These are phyloP conservation scores for Tolypocladium cylindrosporum DNA, from an alignment of 2,329 filamentous ascomycete genomes.

Conservation along the genomic window DNA sequence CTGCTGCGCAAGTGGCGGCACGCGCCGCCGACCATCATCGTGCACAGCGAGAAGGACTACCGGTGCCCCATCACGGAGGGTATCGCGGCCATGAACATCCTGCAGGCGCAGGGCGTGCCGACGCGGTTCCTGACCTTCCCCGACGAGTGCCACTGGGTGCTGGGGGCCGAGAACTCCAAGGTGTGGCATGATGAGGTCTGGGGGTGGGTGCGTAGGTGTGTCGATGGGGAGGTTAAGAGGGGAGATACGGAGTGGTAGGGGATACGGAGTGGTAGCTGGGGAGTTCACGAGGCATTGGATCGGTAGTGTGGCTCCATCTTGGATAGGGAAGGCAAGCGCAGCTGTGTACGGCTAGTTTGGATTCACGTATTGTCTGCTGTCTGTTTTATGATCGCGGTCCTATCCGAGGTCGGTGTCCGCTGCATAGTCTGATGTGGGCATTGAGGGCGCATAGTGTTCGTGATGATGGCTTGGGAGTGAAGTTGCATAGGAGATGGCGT, in stretches of 20 bases:
- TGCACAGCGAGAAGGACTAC: constrained; percentile 63
- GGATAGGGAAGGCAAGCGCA: too few relatives aligned
- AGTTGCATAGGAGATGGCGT: too few relatives aligned
- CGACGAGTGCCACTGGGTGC: constrained; percentile 63
- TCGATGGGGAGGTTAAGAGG: constrained; percentile 10
- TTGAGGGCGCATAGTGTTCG: too few relatives aligned
- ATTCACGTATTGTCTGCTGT: too few relatives aligned
- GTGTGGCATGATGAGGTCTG: constrained; percentile 60
- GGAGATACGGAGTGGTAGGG: constrained; percentile 7
- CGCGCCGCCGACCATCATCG: constrained; percentile 56
- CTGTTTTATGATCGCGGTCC: too few relatives aligned
- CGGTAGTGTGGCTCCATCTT: too few relatives aligned
- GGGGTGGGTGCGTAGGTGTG: constrained; percentile 53
- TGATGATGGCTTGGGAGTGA: too few relatives aligned
- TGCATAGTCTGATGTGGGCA: too few relatives aligned
- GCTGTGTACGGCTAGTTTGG: too few relatives aligned
- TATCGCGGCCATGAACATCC: constrained; percentile 59
- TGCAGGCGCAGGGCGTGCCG: constrained; percentile 57
- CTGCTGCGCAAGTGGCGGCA: constrained; percentile 49
- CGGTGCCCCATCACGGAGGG: constrained; percentile 40
- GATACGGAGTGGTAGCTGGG: neutral
- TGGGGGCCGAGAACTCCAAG: constrained; percentile 58
- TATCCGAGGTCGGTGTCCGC: too few relatives aligned
- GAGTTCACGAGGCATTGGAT: too few relatives aligned
- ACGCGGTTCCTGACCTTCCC: constrained; percentile 63